Conservation (phyloP, 352 stramenopile genomes). For the Pythium grandisporangium region DNA sequence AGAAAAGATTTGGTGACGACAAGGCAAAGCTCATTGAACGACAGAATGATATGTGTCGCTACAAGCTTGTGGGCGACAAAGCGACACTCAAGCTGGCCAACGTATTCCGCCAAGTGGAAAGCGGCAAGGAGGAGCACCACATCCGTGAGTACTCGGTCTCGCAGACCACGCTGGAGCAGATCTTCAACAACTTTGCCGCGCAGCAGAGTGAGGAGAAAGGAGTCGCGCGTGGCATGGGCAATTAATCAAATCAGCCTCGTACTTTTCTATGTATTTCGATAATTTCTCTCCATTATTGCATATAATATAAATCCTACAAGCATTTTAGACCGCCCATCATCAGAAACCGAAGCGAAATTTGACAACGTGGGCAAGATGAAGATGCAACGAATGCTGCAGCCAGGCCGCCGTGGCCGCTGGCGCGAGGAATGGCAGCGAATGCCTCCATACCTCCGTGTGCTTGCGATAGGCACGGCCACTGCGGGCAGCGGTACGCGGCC, state of each 20-base stretch:
- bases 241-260: conserved; percentile 1
- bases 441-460: conserved; percentile 24
- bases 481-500: conserved; percentile 17
- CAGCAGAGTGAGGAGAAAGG: conserved; percentile 36
- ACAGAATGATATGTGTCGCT: conserved; percentile 24
- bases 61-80: conserved; percentile 16
- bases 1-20: conserved; percentile 9
- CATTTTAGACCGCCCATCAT: too few species aligned
- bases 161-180: conserved; percentile 60
- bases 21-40: conserved; percentile 16
- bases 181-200: conserved; percentile 70
- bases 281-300: too few species aligned
- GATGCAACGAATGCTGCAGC: too few species aligned
- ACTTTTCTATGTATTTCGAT: too few species aligned
- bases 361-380: too few species aligned
- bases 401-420: too few species aligned
- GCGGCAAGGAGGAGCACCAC: conserved; percentile 22
- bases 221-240: conserved; percentile 13
- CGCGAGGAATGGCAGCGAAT: conserved; percentile 22
- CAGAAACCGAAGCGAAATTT: too few species aligned
- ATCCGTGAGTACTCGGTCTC: conserved; percentile 60
- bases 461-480: conserved; percentile 13
- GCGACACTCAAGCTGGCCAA: conserved; percentile 22
- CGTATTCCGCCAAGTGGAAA: conserved; percentile 43
- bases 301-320: too few species aligned